Base-by-base conservation (phyloP, 345 rosid genomes). In the Acer saccharum region DNA sequence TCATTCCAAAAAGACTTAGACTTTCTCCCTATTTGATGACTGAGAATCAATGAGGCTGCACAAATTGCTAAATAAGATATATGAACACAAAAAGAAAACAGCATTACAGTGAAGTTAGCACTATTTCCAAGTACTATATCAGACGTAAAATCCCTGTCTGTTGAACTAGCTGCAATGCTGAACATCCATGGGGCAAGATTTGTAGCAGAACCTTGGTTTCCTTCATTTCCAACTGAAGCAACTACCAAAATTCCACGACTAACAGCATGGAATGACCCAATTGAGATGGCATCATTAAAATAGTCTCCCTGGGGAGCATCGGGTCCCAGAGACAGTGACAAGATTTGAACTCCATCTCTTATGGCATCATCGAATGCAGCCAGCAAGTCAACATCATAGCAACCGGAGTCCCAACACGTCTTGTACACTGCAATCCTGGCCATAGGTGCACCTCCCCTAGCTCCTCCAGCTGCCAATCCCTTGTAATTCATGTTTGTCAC, bases 151-250 rank as follows among this genome's bases (percentile, higher is more conserved):
- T 87, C 88, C 76, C 90, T 58, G 69, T 89, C 90, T 14, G 84
- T 87, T 14, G 90, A 84, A 69, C 88, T 77, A 75, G 88, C 92
- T 63, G 88, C 88, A 72, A 89, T 86, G 5, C 87, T 89, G 65
- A 89, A 52, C 82, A 89, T 87, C 92, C 92, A 89, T 10, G 92
- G 92, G 68, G 90, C 92, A 8, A 89, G 77, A 78, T 89, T 89
- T 39, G 90, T 85, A 6, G 83, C 87, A n/a, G 90, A 86, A 71
- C 87, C 87, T 52, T 65, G 41, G 32, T 23, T 79, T n/a, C 88
- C 90, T 57, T 80, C 85, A 74, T 89, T 89, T 74, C 92, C 92
- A 77, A 69, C 87, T 3, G 92, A 86, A 81, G 88, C 80, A 77
- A 89, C 86, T 2, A 89, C 92, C 65, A 87, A 78, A 52, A 89